Conservation (phyloP, 352 stramenopile species). For the Pythium aquatile region DNA sequence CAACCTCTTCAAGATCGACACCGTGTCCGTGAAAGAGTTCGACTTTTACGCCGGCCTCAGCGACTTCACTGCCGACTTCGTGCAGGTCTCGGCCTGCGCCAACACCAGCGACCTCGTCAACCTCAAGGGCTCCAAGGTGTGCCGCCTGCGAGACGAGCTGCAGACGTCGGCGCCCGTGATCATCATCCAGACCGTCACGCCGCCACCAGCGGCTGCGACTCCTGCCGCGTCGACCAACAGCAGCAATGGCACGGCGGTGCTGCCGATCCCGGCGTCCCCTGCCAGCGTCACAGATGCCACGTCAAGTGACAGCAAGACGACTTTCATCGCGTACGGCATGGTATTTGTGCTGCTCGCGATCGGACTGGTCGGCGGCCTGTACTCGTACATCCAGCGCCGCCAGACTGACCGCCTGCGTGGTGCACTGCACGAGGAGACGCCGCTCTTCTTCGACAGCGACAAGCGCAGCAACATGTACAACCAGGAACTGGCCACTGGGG, state of each 20-base stretch:
- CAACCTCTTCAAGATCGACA: conserved; percentile 60
- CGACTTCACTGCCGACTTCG: conserved; percentile 55
- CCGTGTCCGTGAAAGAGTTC: conserved; percentile 50
- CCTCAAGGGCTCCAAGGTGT: conserved; percentile 57
- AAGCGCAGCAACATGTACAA: conserved; percentile 50
- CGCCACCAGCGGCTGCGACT: conserved; percentile 17
- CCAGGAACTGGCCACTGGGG: conserved; percentile 52
- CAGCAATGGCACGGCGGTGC: conserved; percentile 2
- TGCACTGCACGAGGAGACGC: conserved; percentile 67
- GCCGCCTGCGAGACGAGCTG: conserved; percentile 28
- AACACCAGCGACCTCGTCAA: conserved; percentile 48
- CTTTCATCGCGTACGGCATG: conserved; percentile 47
- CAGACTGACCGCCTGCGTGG: conserved; percentile 39
- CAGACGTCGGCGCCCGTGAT: conserved; percentile 27
- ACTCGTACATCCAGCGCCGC: conserved; percentile 39
- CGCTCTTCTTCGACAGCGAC: conserved; percentile 70
- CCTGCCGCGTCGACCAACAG: neutral
- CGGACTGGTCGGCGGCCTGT: conserved; percentile 40
- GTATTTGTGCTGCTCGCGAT: conserved; percentile 44
- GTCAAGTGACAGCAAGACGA: conserved; percentile 31
- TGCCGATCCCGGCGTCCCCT: conserved; percentile 9
- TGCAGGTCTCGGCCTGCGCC: conserved; percentile 44
- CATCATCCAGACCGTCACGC: conserved; percentile 30
- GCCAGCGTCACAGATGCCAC: conserved; percentile 9
- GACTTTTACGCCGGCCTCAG: conserved; percentile 65